phyloP scores from a whole-genome alignment of 2,329 filamentous ascomycete species.

The Xylaria digitata region DNA sequence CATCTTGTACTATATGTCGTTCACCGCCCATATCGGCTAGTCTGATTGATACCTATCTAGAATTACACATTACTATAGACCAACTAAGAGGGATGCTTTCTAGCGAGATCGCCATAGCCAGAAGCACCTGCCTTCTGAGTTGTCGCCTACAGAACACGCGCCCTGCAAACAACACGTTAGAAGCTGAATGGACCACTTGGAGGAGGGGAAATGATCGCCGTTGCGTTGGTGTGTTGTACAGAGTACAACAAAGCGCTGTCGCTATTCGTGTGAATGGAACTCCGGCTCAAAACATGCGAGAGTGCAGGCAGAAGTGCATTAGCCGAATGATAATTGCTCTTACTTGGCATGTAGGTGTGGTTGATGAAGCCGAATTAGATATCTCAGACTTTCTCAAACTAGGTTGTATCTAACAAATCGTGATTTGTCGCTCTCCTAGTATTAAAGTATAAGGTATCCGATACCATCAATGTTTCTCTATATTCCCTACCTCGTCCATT shows the following conservation, averaged over 20 bases:
- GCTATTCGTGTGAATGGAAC: not conserved
- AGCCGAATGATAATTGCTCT: not conserved
- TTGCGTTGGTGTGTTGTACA: constrained; percentile 1
- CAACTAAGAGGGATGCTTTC: not conserved
- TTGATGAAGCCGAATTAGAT: not conserved
- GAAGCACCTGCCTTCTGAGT: not conserved
- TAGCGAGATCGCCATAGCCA: not conserved
- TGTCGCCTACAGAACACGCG: not conserved
- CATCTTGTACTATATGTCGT: not conserved
- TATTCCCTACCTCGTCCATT: not conserved
- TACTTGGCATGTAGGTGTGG: no score
- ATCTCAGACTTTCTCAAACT: not conserved
- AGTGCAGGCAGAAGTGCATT: not conserved
- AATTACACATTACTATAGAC: not conserved
- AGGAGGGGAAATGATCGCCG: not conserved
- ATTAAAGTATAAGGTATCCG: not conserved
- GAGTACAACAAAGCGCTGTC: not conserved
- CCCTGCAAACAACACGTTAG: no score
- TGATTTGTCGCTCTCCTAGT: constrained; percentile 5
- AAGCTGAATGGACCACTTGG: constrained; percentile 12
- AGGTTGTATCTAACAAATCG: constrained; percentile 1
- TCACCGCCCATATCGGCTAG: not conserved
- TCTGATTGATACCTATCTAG: no score
- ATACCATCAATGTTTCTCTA: not conserved
- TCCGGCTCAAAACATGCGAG: not conserved